These are phyloP conservation scores for Pholiota adiposa DNA, from an alignment of 1,284 basidiomycete genomes.

Conservation along the genomic window DNA sequence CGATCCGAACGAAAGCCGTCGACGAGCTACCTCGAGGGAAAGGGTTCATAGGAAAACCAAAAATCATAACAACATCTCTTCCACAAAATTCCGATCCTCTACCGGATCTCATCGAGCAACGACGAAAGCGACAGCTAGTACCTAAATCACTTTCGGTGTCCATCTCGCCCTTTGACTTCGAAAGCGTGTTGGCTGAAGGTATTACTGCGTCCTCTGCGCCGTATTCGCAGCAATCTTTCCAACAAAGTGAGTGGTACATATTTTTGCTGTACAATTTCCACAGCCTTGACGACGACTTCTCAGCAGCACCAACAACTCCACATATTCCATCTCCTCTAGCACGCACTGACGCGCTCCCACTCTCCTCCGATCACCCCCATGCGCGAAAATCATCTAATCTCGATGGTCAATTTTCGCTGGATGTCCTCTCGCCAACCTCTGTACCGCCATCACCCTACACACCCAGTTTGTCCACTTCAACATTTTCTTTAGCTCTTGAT, in stretches of 20 bases:
- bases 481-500: conserved; percentile 69
- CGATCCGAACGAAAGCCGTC: conserved; percentile 22
- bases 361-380: conserved; percentile 72
- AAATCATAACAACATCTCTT: conserved; percentile 7
- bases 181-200: conserved; percentile 35
- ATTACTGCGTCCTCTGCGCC: conserved; percentile 32
- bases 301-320: conserved; percentile 37
- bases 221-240: conserved; percentile 32
- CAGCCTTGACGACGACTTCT: not conserved
- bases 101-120: conserved; percentile 49
- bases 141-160: conserved; percentile 62
- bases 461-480: conserved; percentile 56
- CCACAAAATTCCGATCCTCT: conserved; percentile 37
- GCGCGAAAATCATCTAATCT: conserved; percentile 74
- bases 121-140: conserved; percentile 48
- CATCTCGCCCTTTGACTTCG: conserved; percentile 49
- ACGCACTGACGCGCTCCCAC: conserved; percentile 53
- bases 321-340: conserved; percentile 50
- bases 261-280: not conserved
- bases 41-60: conserved; percentile 43
- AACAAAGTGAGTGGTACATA: conserved; percentile 21
- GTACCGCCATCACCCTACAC: conserved; percentile 42
- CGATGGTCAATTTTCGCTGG: conserved; percentile 55
- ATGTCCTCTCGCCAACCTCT: conserved; percentile 35
- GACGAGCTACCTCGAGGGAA: conserved; percentile 35